These are phyloP conservation scores for Ceratocystis diversiconidia DNA, from an alignment of 2,329 filamentous ascomycete species.

Conservation along the genomic window DNA sequence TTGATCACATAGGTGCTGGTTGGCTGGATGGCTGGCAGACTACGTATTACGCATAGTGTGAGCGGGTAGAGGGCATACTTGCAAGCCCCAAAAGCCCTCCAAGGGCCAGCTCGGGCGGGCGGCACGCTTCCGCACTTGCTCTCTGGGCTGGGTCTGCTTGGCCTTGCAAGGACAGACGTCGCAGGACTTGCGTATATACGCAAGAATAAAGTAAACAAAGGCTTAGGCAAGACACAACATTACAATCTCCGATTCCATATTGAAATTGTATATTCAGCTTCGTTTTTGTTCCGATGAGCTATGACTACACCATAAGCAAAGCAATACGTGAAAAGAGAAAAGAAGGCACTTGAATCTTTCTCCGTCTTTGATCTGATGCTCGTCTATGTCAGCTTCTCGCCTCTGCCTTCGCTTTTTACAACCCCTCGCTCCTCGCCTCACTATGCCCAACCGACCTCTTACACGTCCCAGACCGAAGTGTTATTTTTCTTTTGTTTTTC, in stretches of 20 bases:
- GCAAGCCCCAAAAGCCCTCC: not conserved
- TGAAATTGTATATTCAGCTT: not conserved
- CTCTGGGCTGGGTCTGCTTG: not conserved
- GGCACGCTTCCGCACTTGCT: not conserved
- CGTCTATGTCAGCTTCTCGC: not conserved
- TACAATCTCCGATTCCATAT: not conserved
- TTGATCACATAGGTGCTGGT: too few species aligned
- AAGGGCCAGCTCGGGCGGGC: not conserved
- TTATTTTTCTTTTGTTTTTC: too few species aligned
- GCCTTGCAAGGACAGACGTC: not conserved
- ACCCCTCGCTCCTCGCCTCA: not conserved
- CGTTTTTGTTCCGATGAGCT: not conserved
- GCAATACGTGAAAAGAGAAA: not conserved
- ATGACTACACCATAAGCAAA: not conserved
- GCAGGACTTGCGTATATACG: not conserved
- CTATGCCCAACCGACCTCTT: not conserved
- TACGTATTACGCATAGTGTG: not conserved
- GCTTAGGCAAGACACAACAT: not conserved
- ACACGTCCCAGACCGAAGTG: not conserved
- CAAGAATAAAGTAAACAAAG: not conserved
- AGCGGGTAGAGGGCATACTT: not conserved
- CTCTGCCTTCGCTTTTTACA: not conserved
- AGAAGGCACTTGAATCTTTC: not conserved
- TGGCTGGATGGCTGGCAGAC: too few species aligned
- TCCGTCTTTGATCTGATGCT: not conserved